phyloP scores from a whole-genome alignment of 805 yeast genomes.

The Starmerella lactis-condensi region DNA sequence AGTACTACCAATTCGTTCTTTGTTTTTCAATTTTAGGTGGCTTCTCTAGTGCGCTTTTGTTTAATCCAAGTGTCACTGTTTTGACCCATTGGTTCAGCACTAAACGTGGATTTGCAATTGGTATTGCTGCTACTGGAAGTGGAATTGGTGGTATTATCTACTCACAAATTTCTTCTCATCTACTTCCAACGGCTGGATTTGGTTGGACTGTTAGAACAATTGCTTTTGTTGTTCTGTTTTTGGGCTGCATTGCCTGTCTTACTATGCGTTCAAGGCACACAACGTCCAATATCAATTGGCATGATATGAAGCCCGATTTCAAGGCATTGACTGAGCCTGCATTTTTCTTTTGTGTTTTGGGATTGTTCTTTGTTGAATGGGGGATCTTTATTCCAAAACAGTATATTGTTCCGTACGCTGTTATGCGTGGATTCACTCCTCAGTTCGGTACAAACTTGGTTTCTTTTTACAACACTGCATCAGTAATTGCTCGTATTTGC shows the following conservation, averaged over 20 bases:
- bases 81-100: slow-evolving; percentile 44
- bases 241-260: slow-evolving; percentile 21
- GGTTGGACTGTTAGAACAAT: slow-evolving; percentile 41
- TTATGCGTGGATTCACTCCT: slow-evolving; percentile 27
- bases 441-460: slow-evolving; percentile 25
- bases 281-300: slow-evolving; percentile 8
- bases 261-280: slow-evolving; percentile 25
- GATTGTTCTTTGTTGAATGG: slow-evolving; percentile 29
- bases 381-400: slow-evolving; percentile 35
- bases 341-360: slow-evolving; percentile 19
- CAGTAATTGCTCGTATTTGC: slow-evolving; percentile 35
- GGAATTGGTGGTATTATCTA: slow-evolving; percentile 47
- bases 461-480: slow-evolving; percentile 31
- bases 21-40: slow-evolving; percentile 39
- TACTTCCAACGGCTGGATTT: slow-evolving; percentile 35
- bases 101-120: slow-evolving; percentile 41
- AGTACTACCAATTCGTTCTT: slow-evolving; percentile 41
- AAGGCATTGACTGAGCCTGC: slow-evolving; percentile 18
- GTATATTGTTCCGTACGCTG: slow-evolving; percentile 40
- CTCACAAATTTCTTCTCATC: slow-evolving; percentile 34
- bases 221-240: slow-evolving; percentile 19
- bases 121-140: slow-evolving; percentile 47
- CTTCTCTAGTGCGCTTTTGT: slow-evolving; percentile 24
- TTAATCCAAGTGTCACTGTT: slow-evolving; percentile 37
- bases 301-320: slow-evolving; percentile 19